Conservation (phyloP, 495 filamentous ascomycete species). For the Xylaria sp. region DNA sequence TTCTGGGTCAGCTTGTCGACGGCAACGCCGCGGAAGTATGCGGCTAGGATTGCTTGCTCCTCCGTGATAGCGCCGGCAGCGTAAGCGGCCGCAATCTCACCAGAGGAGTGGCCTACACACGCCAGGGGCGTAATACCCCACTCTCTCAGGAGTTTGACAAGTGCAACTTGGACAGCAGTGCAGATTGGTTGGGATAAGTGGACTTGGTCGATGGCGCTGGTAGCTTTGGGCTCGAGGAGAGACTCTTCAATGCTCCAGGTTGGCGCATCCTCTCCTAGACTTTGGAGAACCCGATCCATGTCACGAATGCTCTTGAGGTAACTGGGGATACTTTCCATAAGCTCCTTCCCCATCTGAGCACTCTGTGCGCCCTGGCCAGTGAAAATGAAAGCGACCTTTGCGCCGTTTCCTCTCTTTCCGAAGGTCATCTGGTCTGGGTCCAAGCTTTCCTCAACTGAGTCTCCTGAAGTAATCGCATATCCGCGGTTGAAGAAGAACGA, state of each 20-base stretch:
- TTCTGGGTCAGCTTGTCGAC: constrained; percentile 31
- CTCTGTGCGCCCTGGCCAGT: constrained; percentile 25
- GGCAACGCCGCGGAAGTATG: constrained; percentile 41
- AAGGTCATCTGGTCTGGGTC: neutral
- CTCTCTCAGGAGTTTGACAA: constrained; percentile 55
- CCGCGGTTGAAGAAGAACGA: neutral
- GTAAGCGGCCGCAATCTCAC: constrained; percentile 49
- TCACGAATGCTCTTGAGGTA: constrained; percentile 43
- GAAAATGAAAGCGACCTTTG: constrained; percentile 23
- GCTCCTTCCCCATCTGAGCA: constrained; percentile 14
- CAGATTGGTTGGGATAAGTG: constrained; percentile 46
- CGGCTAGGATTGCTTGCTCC: constrained; percentile 33
- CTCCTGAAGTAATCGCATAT: neutral
- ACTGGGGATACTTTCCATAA: constrained; percentile 14
- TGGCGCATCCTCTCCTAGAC: constrained; percentile 13
- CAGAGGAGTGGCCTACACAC: constrained; percentile 44
- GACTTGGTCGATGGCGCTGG: constrained; percentile 35
- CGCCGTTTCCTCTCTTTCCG: neutral
- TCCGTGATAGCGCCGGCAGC: constrained; percentile 31
- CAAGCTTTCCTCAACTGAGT: neutral
- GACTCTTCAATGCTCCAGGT: constrained; percentile 33
- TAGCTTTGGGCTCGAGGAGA: constrained; percentile 30
- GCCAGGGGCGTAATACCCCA: constrained; percentile 51
- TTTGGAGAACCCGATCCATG: constrained; percentile 29
- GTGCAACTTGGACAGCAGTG: constrained; percentile 49